These are phyloP conservation scores for Ormosia semicastrata DNA, from an alignment of 306 rosid genomes.

Conservation along the genomic window DNA sequence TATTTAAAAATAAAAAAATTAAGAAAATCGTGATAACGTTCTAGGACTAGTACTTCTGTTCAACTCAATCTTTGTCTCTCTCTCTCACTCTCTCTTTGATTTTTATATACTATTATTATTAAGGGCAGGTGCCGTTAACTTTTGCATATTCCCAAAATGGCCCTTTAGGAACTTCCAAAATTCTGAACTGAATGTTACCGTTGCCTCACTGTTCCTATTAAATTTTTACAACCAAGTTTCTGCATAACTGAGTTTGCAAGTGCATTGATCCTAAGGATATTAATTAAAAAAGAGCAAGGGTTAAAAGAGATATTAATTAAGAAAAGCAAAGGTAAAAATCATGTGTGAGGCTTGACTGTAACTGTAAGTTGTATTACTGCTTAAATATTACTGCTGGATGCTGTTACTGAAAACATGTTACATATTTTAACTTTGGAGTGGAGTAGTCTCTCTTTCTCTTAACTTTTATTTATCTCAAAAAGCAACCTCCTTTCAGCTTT, in stretches of 20 bases:
- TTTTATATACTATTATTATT: background rate
- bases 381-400: background rate
- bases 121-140: slow-evolving; percentile 53
- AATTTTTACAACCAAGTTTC: slow-evolving; percentile 26
- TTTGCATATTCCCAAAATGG: slow-evolving; percentile 43
- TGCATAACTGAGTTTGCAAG: slow-evolving; percentile 2
- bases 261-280: background rate
- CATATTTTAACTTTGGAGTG: background rate
- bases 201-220: slow-evolving; percentile 40
- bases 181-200: slow-evolving; percentile 61
- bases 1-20: too few relatives aligned
- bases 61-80: background rate
- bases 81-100: background rate
- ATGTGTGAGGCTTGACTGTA: background rate
- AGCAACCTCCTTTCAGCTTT: too few relatives aligned
- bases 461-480: too few relatives aligned
- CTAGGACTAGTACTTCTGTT: background rate
- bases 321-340: background rate
- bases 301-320: background rate
- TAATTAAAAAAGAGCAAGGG: background rate
- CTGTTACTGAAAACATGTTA: background rate
- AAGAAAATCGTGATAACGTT: too few relatives aligned
- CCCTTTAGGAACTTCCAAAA: slow-evolving; percentile 62
- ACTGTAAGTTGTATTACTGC: background rate
- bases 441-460: background rate